Evolutionary conservation across 805 yeast genomes (phyloP).

Genomic region (Cyberlindnera nakhonratchasimensis): DNA sequence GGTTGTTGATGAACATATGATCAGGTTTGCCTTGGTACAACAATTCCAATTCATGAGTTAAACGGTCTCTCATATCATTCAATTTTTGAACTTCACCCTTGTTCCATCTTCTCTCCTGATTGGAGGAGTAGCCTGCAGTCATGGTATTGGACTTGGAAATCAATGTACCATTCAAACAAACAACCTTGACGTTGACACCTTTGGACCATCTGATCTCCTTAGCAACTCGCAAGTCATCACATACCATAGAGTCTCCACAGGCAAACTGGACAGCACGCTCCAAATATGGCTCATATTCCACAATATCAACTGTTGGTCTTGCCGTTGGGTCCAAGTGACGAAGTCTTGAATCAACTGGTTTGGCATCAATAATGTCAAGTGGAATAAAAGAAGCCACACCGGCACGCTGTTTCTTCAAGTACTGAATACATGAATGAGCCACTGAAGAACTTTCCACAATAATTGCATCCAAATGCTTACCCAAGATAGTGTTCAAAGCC

Average conservation of each 20-base stretch:
- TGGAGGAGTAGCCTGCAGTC: conserved; percentile 81
- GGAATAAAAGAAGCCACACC: conserved; percentile 91
- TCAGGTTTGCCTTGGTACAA: conserved; percentile 45
- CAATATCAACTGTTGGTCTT: conserved; percentile 69
- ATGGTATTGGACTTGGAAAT: conserved; percentile 84
- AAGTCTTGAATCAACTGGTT: conserved; percentile 48
- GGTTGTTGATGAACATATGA: conserved; percentile 51
- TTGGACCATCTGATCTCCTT: conserved; percentile 66
- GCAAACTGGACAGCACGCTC: conserved; percentile 79
- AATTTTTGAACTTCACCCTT: conserved; percentile 60
- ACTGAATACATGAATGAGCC: conserved; percentile 74
- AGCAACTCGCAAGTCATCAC: conserved; percentile 69
- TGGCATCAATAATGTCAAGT: conserved; percentile 65
- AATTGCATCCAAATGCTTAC: conserved; percentile 75
- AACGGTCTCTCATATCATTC: conserved; percentile 44
- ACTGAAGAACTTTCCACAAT: conserved; percentile 70
- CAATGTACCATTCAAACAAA: conserved; percentile 79
- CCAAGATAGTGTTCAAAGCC: conserved; percentile 76
- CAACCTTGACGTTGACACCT: conserved; percentile 58
- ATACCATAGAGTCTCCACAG: conserved; percentile 75
- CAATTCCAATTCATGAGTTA: conserved; percentile 44
- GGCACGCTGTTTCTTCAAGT: conserved; percentile 76
- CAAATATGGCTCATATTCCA: conserved; percentile 60
- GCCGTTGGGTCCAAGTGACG: conserved; percentile 52
- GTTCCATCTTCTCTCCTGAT: conserved; percentile 62